Evolutionary conservation across 495 filamentous ascomycete species (phyloP).

Genomic region (Podospora fimiseda): DNA sequence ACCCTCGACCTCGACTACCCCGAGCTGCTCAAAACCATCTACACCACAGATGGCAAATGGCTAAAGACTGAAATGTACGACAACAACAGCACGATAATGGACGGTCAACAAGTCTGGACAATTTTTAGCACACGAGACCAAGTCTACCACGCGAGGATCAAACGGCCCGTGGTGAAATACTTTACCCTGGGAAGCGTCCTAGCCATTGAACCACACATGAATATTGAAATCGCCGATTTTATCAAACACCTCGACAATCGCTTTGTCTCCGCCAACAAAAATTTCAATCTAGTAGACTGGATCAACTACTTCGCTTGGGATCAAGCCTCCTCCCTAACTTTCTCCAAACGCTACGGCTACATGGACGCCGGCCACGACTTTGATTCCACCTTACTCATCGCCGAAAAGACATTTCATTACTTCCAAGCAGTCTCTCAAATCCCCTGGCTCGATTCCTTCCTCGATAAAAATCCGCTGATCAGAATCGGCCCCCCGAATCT

Average conservation of each 20-base stretch:
- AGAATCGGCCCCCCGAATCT: slow-evolving; percentile 27
- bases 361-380: slow-evolving; percentile 34
- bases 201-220: slow-evolving; percentile 30
- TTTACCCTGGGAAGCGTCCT: slow-evolving; percentile 29
- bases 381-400: slow-evolving; percentile 30
- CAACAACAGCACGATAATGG: slow-evolving; percentile 28
- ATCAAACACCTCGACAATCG: slow-evolving; percentile 29
- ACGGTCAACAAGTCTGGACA: slow-evolving; percentile 31
- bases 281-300: slow-evolving; percentile 31
- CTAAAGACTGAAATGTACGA: slow-evolving; percentile 37
- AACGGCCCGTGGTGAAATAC: slow-evolving; percentile 32
- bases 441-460: slow-evolving; percentile 40
- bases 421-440: slow-evolving; percentile 38
- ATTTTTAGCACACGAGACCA: slow-evolving; percentile 30
- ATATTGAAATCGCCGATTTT: slow-evolving; percentile 24
- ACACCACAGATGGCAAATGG: slow-evolving; percentile 26
- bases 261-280: slow-evolving; percentile 23
- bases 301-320: slow-evolving; percentile 35
- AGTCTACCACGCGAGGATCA: slow-evolving; percentile 26
- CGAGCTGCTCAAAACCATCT: slow-evolving; percentile 30
- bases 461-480: slow-evolving; percentile 42
- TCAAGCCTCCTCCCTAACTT: slow-evolving; percentile 26
- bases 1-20: slow-evolving; percentile 40
- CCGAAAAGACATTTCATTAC: slow-evolving; percentile 40
- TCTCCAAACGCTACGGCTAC: slow-evolving; percentile 33